phyloP scores from a whole-genome alignment of 352 stramenopile species.

The Globisporangium ultimum region DNA sequence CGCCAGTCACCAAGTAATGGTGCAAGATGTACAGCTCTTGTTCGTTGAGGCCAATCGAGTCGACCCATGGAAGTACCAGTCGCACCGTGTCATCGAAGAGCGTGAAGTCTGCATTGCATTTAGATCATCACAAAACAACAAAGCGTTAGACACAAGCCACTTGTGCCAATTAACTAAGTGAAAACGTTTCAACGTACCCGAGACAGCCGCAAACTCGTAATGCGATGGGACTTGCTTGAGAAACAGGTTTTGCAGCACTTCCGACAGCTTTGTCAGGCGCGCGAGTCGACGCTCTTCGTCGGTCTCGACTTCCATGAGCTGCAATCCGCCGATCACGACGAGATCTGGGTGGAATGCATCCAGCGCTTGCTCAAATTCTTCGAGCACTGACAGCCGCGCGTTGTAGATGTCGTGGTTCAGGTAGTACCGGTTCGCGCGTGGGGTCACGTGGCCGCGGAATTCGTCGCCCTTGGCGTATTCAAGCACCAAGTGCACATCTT shows the following conservation, averaged over 20 bases:
- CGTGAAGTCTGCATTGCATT: slow-evolving; percentile 49
- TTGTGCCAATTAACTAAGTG: too few species aligned
- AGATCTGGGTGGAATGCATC: slow-evolving; percentile 60
- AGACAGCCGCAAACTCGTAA: slow-evolving; percentile 83
- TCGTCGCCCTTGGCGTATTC: slow-evolving; percentile 69
- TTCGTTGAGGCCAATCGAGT: slow-evolving; percentile 82
- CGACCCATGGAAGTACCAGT: slow-evolving; percentile 72
- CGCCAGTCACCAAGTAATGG: slow-evolving; percentile 73
- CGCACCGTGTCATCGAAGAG: slow-evolving; percentile 80
- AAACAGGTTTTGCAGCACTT: slow-evolving; percentile 72
- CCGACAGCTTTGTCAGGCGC: slow-evolving; percentile 57
- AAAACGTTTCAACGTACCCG: slow-evolving; percentile 21
- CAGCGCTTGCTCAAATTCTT: slow-evolving; percentile 67
- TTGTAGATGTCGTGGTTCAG: slow-evolving; percentile 88
- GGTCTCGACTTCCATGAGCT: slow-evolving; percentile 82
- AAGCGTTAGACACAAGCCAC: neutral
- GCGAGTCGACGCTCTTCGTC: slow-evolving; percentile 46
- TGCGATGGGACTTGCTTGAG: slow-evolving; percentile 56
- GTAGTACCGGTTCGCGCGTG: slow-evolving; percentile 81
- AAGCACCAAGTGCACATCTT: slow-evolving; percentile 80
- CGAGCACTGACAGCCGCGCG: slow-evolving; percentile 67
- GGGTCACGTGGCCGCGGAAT: slow-evolving; percentile 58
- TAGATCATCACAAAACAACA: neutral
- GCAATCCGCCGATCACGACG: slow-evolving; percentile 78
- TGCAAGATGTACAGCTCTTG: slow-evolving; percentile 83